A percentile compares a stretch with the other conserved stretches of the same genome.
phyloP scores from a whole-genome alignment of 257 asterid genomes.

The Lycium ferocissimum region DNA sequence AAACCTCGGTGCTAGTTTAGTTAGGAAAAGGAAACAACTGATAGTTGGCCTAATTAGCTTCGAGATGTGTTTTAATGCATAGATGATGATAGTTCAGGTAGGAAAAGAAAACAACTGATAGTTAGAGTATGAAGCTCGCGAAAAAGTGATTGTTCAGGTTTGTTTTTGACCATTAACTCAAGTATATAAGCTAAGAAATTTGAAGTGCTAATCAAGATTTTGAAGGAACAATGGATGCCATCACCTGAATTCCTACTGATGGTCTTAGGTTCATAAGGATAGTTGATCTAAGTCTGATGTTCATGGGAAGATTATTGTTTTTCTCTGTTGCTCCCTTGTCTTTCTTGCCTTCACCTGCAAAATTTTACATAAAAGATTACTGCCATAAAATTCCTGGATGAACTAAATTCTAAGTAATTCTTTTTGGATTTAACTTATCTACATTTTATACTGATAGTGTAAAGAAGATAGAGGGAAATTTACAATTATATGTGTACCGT shows the following conservation, averaged over 20 bases:
- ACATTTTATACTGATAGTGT: neutral
- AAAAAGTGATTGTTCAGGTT: no score
- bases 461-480: neutral
- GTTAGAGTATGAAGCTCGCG: no score
- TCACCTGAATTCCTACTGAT: conserved; percentile 43
- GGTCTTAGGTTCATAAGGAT: conserved; percentile 49
- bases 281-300: conserved; percentile 43
- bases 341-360: conserved; percentile 34
- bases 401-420: neutral
- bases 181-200: neutral
- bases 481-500: neutral
- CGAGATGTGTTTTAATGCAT: no score
- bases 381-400: neutral
- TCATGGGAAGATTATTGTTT: conserved; percentile 42
- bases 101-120: no score
- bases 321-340: conserved; percentile 33
- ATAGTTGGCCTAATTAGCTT: no score
- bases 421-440: no score
- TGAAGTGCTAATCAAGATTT: neutral
- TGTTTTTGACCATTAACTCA: no score
- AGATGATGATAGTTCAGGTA: no score
- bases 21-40: no score
- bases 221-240: neutral
- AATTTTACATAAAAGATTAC: neutral
- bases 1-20: no score